These are phyloP conservation scores for Stagonosporopsis rhizophila DNA, from an alignment of 2,329 filamentous ascomycete species.

Conservation along the genomic window DNA sequence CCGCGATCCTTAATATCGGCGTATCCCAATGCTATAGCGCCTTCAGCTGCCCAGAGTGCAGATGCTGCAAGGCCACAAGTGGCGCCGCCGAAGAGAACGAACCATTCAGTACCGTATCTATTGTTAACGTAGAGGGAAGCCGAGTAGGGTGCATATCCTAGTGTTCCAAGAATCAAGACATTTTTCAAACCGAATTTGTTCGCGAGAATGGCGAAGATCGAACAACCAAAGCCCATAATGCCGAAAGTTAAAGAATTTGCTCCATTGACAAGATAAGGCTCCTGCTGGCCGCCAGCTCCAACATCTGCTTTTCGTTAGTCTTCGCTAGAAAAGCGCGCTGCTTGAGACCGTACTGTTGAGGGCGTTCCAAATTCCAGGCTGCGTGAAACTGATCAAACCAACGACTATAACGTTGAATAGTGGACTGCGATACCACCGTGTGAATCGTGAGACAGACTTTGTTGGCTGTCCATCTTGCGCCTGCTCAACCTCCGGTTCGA, in stretches of 20 bases:
- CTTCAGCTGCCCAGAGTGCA: constrained; percentile 52
- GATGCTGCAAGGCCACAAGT: constrained; percentile 48
- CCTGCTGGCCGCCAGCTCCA: constrained; percentile 39
- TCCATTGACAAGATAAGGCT: constrained; percentile 51
- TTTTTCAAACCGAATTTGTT: constrained; percentile 49
- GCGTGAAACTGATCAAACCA: constrained; percentile 55
- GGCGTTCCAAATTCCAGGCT: constrained; percentile 59
- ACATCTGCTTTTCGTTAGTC: constrained; percentile 23
- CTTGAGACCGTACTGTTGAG: constrained; percentile 48
- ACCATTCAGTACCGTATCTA: constrained; percentile 44
- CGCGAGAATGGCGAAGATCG: constrained; percentile 33
- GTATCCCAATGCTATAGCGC: constrained; percentile 54
- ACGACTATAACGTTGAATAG: constrained; percentile 58
- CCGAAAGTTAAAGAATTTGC: constrained; percentile 55
- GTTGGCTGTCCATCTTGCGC: not conserved
- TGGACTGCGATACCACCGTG: constrained; percentile 53
- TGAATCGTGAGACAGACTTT: constrained; percentile 31
- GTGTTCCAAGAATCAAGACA: constrained; percentile 39
- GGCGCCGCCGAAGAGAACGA: constrained; percentile 43
- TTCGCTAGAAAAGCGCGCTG: no score
- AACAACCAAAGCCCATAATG: constrained; percentile 51
- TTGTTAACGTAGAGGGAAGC: constrained; percentile 41
- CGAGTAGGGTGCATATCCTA: constrained; percentile 43
- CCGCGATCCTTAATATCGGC: constrained; percentile 56
- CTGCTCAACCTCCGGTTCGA: constrained; percentile 25